phyloP scores from a whole-genome alignment of 1,139 yeast species.

The Williopsis jadinii region DNA sequence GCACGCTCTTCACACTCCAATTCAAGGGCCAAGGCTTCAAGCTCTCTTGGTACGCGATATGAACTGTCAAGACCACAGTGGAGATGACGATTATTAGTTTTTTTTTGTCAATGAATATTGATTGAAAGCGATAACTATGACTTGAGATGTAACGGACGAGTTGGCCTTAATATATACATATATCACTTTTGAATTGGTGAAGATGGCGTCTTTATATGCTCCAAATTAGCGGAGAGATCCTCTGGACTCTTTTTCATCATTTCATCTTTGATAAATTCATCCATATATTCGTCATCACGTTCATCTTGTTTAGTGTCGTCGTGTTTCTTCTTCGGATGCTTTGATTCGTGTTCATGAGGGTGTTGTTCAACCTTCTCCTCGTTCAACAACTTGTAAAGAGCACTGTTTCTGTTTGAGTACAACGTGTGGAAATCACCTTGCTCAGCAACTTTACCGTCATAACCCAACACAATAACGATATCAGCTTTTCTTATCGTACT shows the following conservation, averaged over 20 bases:
- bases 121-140: too few species aligned
- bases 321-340: slow-evolving; percentile 5
- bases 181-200: too few species aligned
- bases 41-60: slow-evolving; percentile 9
- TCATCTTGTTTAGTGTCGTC: slow-evolving; percentile 6
- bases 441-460: slow-evolving; percentile 76
- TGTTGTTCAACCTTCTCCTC: slow-evolving; percentile 26
- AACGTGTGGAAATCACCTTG: slow-evolving; percentile 67
- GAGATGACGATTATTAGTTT: slow-evolving; percentile 7
- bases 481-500: slow-evolving; percentile 86
- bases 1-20: slow-evolving; percentile 2
- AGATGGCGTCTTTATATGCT: slow-evolving; percentile 3
- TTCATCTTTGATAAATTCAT: slow-evolving; percentile 20
- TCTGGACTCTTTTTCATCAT: slow-evolving; percentile 15
- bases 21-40: slow-evolving; percentile 9
- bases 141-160: too few species aligned
- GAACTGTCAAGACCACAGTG: slow-evolving; percentile 14
- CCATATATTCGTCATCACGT: slow-evolving; percentile 10
- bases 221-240: slow-evolving; percentile 10
- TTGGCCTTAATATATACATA: too few species aligned
- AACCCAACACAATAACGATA: slow-evolving; percentile 70
- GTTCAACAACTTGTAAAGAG: slow-evolving; percentile 61
- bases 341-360: background rate
- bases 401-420: slow-evolving; percentile 55
- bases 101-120: too few species aligned